Evolutionary conservation across 495 filamentous ascomycete genomes (phyloP).

Genomic region (Clohesyomyces aquaticus): DNA sequence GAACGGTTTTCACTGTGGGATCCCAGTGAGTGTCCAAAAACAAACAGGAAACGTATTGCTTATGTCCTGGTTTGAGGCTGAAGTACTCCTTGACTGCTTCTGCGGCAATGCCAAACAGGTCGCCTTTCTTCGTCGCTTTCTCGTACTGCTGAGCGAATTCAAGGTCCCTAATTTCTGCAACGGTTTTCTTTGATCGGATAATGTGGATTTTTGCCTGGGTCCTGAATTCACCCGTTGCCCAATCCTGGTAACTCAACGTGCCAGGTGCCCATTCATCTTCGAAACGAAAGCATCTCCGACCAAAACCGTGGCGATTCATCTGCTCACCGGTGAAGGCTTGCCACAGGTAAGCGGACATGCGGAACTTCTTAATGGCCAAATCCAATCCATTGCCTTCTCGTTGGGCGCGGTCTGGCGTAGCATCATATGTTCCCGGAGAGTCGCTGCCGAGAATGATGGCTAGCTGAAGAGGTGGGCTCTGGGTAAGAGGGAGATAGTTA

Average conservation of each 20-base stretch:
- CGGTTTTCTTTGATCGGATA: conserved; percentile 77
- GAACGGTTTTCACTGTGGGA: conserved; percentile 64
- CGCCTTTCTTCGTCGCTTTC: conserved; percentile 66
- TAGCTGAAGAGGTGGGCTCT: conserved; percentile 78
- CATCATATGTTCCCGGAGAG: conserved; percentile 84
- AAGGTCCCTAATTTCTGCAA: conserved; percentile 78
- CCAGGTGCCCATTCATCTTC: conserved; percentile 92
- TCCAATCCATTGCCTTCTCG: conserved; percentile 81
- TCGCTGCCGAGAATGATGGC: conserved; percentile 84
- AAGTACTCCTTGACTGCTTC: conserved; percentile 79
- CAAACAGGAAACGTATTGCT: conserved; percentile 81
- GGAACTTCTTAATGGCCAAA: conserved; percentile 79
- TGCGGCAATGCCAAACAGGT: conserved; percentile 72
- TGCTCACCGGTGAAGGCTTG: conserved; percentile 94
- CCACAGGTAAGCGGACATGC: conserved; percentile 92
- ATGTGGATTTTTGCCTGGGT: conserved; percentile 89
- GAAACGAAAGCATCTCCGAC: conserved; percentile 80
- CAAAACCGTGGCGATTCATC: conserved; percentile 85
- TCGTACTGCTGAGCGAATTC: conserved; percentile 79
- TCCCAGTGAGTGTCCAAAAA: conserved; percentile 91
- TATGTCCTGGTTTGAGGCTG: conserved; percentile 71
- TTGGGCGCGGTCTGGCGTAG: conserved; percentile 71
- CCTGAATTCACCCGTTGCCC: conserved; percentile 69
- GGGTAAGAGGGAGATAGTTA: conserved; percentile 79
- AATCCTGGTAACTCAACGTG: conserved; percentile 72